Percentiles rank a stretch among this genome's conserved stretches.
phyloP scores from a whole-genome alignment of 805 yeast species.

The Hanseniaspora lachancei region DNA sequence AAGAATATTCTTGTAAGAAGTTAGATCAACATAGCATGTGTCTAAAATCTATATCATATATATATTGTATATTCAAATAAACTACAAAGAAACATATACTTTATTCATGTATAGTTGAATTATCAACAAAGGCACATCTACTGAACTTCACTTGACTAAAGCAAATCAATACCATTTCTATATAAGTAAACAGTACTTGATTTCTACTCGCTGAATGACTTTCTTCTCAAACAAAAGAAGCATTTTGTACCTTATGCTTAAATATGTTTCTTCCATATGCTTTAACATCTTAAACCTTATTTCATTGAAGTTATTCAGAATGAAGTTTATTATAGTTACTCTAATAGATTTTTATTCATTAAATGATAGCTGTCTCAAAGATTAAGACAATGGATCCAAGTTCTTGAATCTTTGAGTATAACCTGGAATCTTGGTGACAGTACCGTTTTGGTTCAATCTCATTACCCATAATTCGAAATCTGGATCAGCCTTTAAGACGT shows the following conservation, averaged over 20 bases:
- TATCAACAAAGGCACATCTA: no score
- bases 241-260: neutral
- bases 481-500: conserved; percentile 89
- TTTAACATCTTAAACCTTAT: neutral
- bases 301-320: neutral
- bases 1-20: no score
- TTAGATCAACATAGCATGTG: no score
- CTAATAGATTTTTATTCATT: neutral
- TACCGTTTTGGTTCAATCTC: conserved; percentile 60
- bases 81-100: no score
- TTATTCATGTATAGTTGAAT: no score
- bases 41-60: no score
- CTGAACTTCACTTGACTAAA: no score
- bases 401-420: conserved; percentile 97
- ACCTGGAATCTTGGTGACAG: conserved; percentile 91
- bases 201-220: no score
- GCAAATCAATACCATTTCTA: no score
- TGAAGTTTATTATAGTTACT: neutral
- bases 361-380: conserved; percentile 5
- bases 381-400: conserved; percentile 66
- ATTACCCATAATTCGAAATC: conserved; percentile 92
- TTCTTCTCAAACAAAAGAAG: no score
- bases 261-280: neutral
- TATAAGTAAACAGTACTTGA: no score
- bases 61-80: no score